A percentile compares a stretch with the other conserved stretches of the same genome.
These are phyloP conservation scores for Farysia itapuensis DNA, from an alignment of 1,284 basidiomycete species.

Conservation along the genomic window DNA sequence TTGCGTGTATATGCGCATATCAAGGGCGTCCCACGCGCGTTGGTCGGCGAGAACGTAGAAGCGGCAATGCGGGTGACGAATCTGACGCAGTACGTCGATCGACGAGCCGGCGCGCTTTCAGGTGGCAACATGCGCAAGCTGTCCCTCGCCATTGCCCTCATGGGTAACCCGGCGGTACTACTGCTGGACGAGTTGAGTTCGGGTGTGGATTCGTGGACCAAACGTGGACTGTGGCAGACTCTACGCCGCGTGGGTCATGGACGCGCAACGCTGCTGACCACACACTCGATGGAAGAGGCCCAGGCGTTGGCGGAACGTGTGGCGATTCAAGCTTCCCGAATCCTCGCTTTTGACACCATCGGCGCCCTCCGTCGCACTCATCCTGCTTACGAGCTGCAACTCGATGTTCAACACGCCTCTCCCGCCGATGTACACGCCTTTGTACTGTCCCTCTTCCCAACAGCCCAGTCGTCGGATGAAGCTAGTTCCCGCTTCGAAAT, in stretches of 20 bases:
- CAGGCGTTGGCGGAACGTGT: slow-evolving; percentile 67
- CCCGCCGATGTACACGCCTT: slow-evolving; percentile 67
- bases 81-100: slow-evolving; percentile 68
- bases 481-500: slow-evolving; percentile 78
- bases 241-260: slow-evolving; percentile 67
- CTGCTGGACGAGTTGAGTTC: slow-evolving; percentile 81
- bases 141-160: slow-evolving; percentile 74
- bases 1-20: slow-evolving; percentile 63
- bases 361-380: slow-evolving; percentile 69
- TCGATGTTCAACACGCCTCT: slow-evolving; percentile 65
- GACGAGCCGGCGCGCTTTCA: slow-evolving; percentile 72
- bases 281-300: slow-evolving; percentile 81
- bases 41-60: slow-evolving; percentile 67
- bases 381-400: slow-evolving; percentile 77
- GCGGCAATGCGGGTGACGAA: slow-evolving; percentile 68
- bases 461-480: slow-evolving; percentile 71
- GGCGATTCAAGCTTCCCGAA: slow-evolving; percentile 5
- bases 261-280: slow-evolving; percentile 59
- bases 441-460: slow-evolving; percentile 68
- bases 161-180: too few species aligned
- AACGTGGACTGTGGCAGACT: slow-evolving; percentile 78
- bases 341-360: slow-evolving; percentile 69
- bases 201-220: slow-evolving; percentile 79
- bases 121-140: slow-evolving; percentile 74
- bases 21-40: slow-evolving; percentile 67